Conservation (phyloP, 2,329 filamentous ascomycete genomes). For the Fusarium buxicola region DNA sequence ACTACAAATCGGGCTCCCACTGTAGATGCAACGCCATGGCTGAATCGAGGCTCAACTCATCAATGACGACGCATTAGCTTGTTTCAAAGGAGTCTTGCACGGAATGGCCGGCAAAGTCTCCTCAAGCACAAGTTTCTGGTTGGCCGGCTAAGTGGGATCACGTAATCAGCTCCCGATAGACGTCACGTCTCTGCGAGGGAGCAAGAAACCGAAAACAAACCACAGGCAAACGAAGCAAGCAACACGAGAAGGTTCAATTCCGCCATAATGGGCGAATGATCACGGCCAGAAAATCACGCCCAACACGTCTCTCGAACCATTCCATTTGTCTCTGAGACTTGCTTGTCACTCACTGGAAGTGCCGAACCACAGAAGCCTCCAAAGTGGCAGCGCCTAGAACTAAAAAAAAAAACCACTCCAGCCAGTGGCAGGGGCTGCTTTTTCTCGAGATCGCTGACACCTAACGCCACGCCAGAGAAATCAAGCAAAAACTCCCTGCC, state of each 20-base stretch:
- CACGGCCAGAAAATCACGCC: neutral
- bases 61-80: slow-evolving; percentile 16
- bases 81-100: slow-evolving; percentile 14
- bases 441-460: slow-evolving; percentile 21
- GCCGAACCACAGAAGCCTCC: neutral
- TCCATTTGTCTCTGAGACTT: slow-evolving; percentile 1
- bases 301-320: neutral
- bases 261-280: neutral
- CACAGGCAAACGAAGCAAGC: slow-evolving; percentile 1
- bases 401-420: slow-evolving; percentile 3
- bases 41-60: slow-evolving; percentile 25
- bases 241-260: slow-evolving; percentile 4
- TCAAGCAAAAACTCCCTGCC: slow-evolving; percentile 33
- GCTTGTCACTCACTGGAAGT: too few species aligned
- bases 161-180: slow-evolving; percentile 9
- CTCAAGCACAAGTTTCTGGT: neutral
- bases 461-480: slow-evolving; percentile 36
- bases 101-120: slow-evolving; percentile 26
- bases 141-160: neutral
- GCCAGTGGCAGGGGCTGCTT: slow-evolving; percentile 23
- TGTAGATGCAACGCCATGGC: slow-evolving; percentile 18
- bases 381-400: slow-evolving; percentile 13
- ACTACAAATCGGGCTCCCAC: slow-evolving; percentile 4
- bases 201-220: neutral
- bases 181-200: slow-evolving; percentile 17